These are phyloP conservation scores for Mycena vitilis DNA, from an alignment of 768 basidiomycete genomes.

Conservation along the genomic window DNA sequence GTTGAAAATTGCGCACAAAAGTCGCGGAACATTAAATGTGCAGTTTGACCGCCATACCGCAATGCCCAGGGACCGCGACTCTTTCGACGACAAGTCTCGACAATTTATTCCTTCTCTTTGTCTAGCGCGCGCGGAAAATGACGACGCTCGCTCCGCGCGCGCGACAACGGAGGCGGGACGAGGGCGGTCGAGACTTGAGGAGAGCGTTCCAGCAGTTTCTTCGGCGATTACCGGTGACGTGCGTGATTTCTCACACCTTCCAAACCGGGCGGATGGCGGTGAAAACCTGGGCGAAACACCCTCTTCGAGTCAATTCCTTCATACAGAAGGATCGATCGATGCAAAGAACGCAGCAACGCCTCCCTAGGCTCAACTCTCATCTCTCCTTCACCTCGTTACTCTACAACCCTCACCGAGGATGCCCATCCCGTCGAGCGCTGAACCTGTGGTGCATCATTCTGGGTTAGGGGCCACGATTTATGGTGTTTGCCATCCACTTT, in stretches of 20 bases:
- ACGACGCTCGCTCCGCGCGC: not conserved
- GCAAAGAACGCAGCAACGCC: not conserved
- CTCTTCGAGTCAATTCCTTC: constrained; percentile 12
- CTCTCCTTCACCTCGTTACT: not conserved
- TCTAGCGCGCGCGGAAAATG: not conserved
- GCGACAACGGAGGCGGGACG: not conserved
- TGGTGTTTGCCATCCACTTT: constrained; percentile 71
- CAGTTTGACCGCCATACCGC: no score
- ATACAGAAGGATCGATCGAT: constrained; percentile 24
- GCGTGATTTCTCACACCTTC: not conserved
- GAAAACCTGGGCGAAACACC: not conserved
- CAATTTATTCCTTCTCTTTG: no score
- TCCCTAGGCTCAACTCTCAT: not conserved
- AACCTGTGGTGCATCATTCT: constrained; percentile 53
- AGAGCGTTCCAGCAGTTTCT: not conserved
- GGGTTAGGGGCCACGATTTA: constrained; percentile 72
- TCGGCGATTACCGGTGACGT: not conserved
- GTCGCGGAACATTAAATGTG: no score
- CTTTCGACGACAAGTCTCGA: no score
- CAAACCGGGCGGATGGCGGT: not conserved
- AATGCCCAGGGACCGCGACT: no score
- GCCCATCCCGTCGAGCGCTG: constrained; percentile 6
- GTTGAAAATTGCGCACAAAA: no score
- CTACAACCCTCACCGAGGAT: not conserved
- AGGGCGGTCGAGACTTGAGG: not conserved